Base-by-base conservation (phyloP, 768 basidiomycete species). In the Pleurotus djamor region DNA sequence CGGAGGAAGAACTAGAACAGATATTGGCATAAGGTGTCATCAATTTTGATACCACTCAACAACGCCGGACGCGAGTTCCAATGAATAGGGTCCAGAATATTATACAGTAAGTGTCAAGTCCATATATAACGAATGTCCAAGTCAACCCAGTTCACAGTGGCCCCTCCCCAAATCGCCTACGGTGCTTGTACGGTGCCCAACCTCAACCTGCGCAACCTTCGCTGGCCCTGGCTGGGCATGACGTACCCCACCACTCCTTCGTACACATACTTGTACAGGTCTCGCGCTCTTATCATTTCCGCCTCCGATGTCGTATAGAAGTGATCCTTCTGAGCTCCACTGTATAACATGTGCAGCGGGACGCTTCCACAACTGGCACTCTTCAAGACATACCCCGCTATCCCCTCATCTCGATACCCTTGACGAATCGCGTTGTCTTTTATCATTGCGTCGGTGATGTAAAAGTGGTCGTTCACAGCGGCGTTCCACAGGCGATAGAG, bases 401-500 rank as follows among this genome's bases (percentile, higher is more conserved):
- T 34, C 3, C 32, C 32, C 49, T 51, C 49, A 33, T 14, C 21
- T 4, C 14, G n/a, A 34, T 51, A 51, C 21, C 41, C 41, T 10
- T 10, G 9, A 10, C n/a, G 41, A 9, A 43, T 10, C 41, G 10
- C 10, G n/a, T 21, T n/a, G 9, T n/a, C 21, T 9, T 13, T 21
- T 32, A 17, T 32, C 7, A 12, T 32, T 5, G 16, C 4, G n/a
- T 13, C 13, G 7, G 61, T 63, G 14, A 68, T 69, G 47, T 69
- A 69, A 28, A 67, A 66, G 52, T 69, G 68, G 52, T 69, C 68
- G 1, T 16, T 17, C n/a, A 16, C 16, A 1, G 4, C 5, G 1
- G 50, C 28, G 17, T 54, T 60, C 45, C 57, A 69, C 7, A 64
- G 33, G 16, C 69, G 66, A 50, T 66, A 66, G 52, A 70, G 57